Percentiles rank a stretch among this genome's conserved stretches.
Evolutionary conservation across 2,329 filamentous ascomycete genomes (phyloP).

Genomic region (Chrysoporthe deuterocubensis): DNA sequence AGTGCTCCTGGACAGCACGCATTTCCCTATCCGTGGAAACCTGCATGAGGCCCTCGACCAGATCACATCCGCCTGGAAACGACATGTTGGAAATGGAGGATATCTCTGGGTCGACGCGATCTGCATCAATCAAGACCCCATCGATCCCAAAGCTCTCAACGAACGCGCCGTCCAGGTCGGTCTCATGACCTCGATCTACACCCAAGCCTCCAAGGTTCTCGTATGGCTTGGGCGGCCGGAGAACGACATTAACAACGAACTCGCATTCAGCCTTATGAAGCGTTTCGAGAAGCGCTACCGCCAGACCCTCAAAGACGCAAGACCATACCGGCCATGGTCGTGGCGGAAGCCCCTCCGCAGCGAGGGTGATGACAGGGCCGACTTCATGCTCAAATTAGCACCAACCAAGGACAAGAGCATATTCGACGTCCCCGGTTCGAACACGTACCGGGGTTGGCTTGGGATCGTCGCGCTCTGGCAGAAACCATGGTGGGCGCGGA

Average conservation of each 20-base stretch:
- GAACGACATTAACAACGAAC: background rate
- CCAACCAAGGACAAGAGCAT: conserved; percentile 5
- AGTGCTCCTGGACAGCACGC: background rate
- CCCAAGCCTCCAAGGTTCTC: conserved; percentile 9
- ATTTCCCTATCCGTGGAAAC: background rate
- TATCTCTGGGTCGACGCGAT: conserved; percentile 3
- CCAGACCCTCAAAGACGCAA: background rate
- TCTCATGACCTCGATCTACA: conserved; percentile 5
- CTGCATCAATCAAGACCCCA: conserved; percentile 8
- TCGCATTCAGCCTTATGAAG: background rate
- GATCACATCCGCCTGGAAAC: background rate
- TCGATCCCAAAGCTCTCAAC: background rate
- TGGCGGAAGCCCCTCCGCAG: conserved; percentile 1
- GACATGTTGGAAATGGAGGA: background rate
- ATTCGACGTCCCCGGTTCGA: conserved; percentile 1
- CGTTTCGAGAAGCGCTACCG: background rate
- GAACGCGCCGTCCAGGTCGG: conserved; percentile 5
- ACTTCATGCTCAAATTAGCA: background rate
- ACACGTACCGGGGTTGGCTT: conserved; percentile 2
- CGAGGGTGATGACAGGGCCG: background rate
- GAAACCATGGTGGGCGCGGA: background rate
- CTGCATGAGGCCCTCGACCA: conserved; percentile 1
- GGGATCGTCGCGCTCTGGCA: conserved; percentile 1
- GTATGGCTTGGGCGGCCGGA: background rate
- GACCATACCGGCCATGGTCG: conserved; percentile 3